Evolutionary conservation across 768 basidiomycete genomes (phyloP), one percentile per base, ranked within the genome.

Genomic region (Rhodosporidiobolus sp.): DNA sequence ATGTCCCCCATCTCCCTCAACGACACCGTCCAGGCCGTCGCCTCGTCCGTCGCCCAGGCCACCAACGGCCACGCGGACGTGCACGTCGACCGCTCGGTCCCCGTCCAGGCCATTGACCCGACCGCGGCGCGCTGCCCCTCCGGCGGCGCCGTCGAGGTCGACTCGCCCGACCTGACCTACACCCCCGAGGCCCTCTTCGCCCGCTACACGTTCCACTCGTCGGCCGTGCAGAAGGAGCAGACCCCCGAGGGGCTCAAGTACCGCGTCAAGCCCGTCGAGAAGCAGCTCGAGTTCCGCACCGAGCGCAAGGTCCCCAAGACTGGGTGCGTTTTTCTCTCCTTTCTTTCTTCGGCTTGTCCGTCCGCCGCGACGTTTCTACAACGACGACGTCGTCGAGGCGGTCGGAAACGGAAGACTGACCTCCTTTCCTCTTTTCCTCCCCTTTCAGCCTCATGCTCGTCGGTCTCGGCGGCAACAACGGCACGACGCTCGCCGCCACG

Each of bases 401-500:
- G 54, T 11, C 38, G 20, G 22, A n/a, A n/a, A 24, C 24, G 24
- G 19, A 22, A 26, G 28, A 26, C 43, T 56, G 52, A 53, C 55
- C 19, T 43, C 56, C 62, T 56, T 55, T 59, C 69, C 34, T 64
- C 49, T 38, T 16, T 69, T 69, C 61, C 4, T 24, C n/a, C 62
- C 19, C 56, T 30, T 46, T 22, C 72, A 97, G 95, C 66, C 86
- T 99, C 75, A 90, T 99, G 90, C 90, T 99, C 87, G 89, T 98
- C 77, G 96, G 96, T 70, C 83, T 94, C 69, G 95, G 95, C 69
- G 95, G 96, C 63, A 99, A 99, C 86, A 99, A 99, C 80, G 96
- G 95, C 63, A 86, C 90, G 59, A 98, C 95, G 35, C 86, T 98
- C 59, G 89, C 88, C 74, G 94, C 96, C 20, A 96, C 94, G 72